Evolutionary conservation across 768 basidiomycete genomes (phyloP), one percentile per base, ranked within the genome.

Genomic region (Rossbeevera mucosa): DNA sequence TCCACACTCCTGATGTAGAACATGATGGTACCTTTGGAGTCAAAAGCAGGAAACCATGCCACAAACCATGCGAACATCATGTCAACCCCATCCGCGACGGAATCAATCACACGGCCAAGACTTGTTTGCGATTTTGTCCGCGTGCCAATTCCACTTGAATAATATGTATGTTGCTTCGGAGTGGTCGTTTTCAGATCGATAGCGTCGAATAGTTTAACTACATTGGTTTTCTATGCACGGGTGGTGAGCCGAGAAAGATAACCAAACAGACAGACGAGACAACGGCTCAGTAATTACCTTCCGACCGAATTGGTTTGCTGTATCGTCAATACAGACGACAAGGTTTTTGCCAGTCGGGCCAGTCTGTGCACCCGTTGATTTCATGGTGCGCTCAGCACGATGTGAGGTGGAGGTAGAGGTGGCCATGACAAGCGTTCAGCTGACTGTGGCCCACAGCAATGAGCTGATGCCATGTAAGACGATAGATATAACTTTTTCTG

Each of bases 61-160:
- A 7, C 26, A 18, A 12, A 44, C 44, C 44, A 44, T 20, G 26
- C 44, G 26, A 28, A 7, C 44, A 26, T 26, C 44, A 44, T 44
- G 12, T 44, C 42, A 22, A 71, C 52, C 11, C 28, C 57, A 46
- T 68, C 56, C 2, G 43, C 47, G 8, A 54, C 29, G 5, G 41
- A 51, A 20, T 24, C 29, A 41, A 40, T 18, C 20, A 53, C 41
- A 16, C 48, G 55, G 20, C 38, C 7, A 12, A 69, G 7, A 3
- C 62, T 47, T 42, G 67, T 56, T 28, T 50, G 52, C 1, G 64
- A 59, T 33, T 52, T 59, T 0, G 61, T 63, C 26, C 62, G 62
- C 1, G 71, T 72, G 11, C 69, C 69, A 31, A 71, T 68, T 4
- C 70, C 71, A 44, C 71, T 72, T 38, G 64, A 62, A 40, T 72